Evolutionary conservation across 495 filamentous ascomycete genomes (phyloP).

Genomic region (Stereocaulon alpinum): DNA sequence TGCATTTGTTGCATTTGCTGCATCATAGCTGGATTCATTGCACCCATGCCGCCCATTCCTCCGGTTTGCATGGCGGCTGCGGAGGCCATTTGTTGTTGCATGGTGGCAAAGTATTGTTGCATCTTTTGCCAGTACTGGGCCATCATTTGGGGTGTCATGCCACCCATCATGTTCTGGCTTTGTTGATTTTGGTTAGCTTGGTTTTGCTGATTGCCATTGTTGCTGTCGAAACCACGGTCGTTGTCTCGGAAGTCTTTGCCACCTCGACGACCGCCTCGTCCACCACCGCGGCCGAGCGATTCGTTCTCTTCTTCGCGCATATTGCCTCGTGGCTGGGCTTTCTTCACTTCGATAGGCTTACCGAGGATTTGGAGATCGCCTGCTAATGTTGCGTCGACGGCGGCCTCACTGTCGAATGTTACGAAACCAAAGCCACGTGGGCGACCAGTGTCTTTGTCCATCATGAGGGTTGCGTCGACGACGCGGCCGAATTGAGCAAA

Average conservation of each 20-base stretch:
- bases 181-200: conserved; percentile 40
- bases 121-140: conserved; percentile 95
- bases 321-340: conserved; percentile 91
- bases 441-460: conserved; percentile 96
- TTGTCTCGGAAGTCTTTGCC: conserved; percentile 36
- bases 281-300: conserved; percentile 43
- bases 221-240: conserved; percentile 38
- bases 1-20: conserved; percentile 78
- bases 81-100: conserved; percentile 69
- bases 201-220: conserved; percentile 36
- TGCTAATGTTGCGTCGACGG: conserved; percentile 81
- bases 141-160: conserved; percentile 93
- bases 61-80: conserved; percentile 32
- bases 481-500: conserved; percentile 95
- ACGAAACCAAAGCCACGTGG: conserved; percentile 98
- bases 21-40: conserved; percentile 76
- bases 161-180: conserved; percentile 28
- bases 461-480: conserved; percentile 96
- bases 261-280: conserved; percentile 46
- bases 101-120: conserved; percentile 90
- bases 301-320: conserved; percentile 80
- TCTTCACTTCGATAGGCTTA: conserved; percentile 96
- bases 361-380: conserved; percentile 76
- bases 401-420: conserved; percentile 91
- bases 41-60: conserved; percentile 43